Evolutionary conservation across 176 grass and related monocot species (phyloP).

Genomic region (Lolium perenne): DNA sequence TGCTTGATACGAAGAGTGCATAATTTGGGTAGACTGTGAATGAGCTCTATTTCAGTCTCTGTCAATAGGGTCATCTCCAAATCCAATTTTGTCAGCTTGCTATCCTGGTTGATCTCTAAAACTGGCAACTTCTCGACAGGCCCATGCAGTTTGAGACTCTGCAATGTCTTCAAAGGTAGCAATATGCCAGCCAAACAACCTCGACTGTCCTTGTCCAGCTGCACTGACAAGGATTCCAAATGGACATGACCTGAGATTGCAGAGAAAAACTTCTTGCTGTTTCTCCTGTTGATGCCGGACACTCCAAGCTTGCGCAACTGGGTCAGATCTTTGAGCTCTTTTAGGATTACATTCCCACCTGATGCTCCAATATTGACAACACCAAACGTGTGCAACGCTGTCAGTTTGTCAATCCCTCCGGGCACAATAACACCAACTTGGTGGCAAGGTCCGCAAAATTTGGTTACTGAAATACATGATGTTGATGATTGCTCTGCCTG

Average conservation of each 20-base stretch:
- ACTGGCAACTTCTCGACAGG: not conserved
- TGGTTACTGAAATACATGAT: not conserved
- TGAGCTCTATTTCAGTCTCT: not conserved
- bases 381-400: not conserved
- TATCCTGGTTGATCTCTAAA: not conserved
- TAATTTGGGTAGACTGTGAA: not conserved
- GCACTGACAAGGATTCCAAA: not conserved
- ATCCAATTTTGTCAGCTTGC: not conserved
- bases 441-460: accelerated
- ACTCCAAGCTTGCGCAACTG: constrained; percentile 23
- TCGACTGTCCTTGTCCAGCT: not conserved
- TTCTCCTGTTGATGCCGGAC: not conserved
- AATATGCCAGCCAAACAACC: not conserved
- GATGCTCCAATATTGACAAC: not conserved
- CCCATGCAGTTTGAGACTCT: not conserved
- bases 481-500: not conserved
- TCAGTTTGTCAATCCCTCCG: not conserved
- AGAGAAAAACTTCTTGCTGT: not conserved
- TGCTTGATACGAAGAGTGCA: not conserved
- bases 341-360: not conserved
- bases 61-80: not conserved
- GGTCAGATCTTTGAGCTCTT: constrained; percentile 22
- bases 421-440: not conserved
- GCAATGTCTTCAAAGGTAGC: accelerated
- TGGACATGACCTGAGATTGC: not conserved